These are phyloP conservation scores for Saccharomycopsis hybrid DNA, from an alignment of 1,139 yeast species.

Conservation along the genomic window DNA sequence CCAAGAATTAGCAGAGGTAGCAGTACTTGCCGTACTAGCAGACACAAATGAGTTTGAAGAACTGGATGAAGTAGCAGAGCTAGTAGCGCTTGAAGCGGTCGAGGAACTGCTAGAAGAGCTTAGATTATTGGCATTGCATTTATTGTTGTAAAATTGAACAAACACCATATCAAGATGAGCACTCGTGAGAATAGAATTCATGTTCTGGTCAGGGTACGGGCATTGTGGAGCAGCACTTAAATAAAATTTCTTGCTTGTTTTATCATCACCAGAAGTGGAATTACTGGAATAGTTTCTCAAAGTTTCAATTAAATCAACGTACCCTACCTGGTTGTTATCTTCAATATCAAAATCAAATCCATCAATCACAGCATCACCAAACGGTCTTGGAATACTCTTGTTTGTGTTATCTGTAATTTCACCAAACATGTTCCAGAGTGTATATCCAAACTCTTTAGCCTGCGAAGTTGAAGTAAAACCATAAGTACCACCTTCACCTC, in stretches of 20 bases:
- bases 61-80: no score
- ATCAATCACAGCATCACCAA: constrained; percentile 50
- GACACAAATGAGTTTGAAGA: no score
- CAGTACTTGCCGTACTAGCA: no score
- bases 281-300: constrained; percentile 12
- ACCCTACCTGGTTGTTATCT: constrained; percentile 22
- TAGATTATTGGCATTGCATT: constrained; percentile 40
- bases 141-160: constrained; percentile 81
- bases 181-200: constrained; percentile 48
- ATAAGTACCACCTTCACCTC: constrained; percentile 71
- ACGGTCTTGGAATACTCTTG: constrained; percentile 48
- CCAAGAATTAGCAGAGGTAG: no score
- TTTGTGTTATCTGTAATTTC: constrained; percentile 40
- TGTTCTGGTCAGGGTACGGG: constrained; percentile 67
- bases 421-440: constrained; percentile 72
- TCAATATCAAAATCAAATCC: constrained; percentile 63
- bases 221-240: constrained; percentile 88
- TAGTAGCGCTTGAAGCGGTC: no score
- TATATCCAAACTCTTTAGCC: constrained; percentile 55
- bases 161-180: constrained; percentile 66
- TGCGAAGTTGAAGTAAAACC: constrained; percentile 53
- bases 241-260: constrained; percentile 41
- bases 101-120: no score
- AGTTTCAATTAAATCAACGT: constrained; percentile 10
- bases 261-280: constrained; percentile 15